phyloP scores from a whole-genome alignment of 1,284 basidiomycete species.

The Puccinia triticina region DNA sequence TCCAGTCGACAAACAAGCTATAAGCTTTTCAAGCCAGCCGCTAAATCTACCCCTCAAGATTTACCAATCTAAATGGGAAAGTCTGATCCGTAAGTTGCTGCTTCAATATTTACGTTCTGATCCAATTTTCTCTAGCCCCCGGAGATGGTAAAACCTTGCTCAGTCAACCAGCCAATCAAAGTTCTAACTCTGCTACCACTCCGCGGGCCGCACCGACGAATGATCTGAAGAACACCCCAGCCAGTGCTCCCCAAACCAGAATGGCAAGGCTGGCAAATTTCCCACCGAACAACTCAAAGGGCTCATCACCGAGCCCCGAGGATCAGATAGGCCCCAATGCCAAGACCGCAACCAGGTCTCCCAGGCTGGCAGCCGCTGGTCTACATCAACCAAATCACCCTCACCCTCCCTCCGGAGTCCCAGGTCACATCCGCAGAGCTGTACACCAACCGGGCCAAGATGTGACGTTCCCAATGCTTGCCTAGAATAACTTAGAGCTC shows the following conservation, averaged over 20 bases:
- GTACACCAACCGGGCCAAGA: too few relatives aligned
- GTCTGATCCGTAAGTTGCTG: conserved; percentile 29
- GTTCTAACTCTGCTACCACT: not conserved
- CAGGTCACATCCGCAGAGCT: too few relatives aligned
- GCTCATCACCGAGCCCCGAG: not conserved
- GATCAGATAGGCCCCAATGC: not conserved
- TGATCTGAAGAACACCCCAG: not conserved
- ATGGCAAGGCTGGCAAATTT: not conserved
- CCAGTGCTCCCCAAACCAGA: not conserved
- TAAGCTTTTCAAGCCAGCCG: conserved; percentile 51
- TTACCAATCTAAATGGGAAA: conserved; percentile 50
- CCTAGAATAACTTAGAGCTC: too few relatives aligned
- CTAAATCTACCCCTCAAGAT: conserved; percentile 49
- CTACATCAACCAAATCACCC: too few relatives aligned
- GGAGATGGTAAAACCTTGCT: not conserved
- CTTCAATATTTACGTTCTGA: not conserved
- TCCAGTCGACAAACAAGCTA: conserved; percentile 51
- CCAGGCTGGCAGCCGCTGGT: too few relatives aligned
- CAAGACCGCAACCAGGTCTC: conserved; percentile 11
- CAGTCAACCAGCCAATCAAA: not conserved
- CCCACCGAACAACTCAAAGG: conserved; percentile 4
- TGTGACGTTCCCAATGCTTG: too few relatives aligned
- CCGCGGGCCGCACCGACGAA: not conserved
- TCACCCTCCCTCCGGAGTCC: too few relatives aligned
- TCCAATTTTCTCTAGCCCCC: not conserved